A percentile compares a stretch with the other conserved stretches of the same genome.
Conservation (phyloP, 106 monocot genomes). For the Gastrodia elata region DNA sequence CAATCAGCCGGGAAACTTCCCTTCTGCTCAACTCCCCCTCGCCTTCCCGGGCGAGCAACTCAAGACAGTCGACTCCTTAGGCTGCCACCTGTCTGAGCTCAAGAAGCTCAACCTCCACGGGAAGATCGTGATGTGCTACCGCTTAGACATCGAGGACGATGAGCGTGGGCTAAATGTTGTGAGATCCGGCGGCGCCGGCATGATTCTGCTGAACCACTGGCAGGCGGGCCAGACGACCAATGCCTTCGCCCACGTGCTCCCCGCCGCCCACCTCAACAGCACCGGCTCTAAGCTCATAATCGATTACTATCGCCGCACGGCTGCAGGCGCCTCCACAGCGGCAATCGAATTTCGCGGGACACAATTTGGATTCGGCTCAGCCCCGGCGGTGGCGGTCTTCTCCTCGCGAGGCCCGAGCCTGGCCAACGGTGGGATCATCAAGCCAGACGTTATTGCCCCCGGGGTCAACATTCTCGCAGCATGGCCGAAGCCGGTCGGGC, state of each 20-base stretch:
- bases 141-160: neutral
- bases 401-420: constrained; percentile 34
- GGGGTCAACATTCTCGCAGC: constrained; percentile 44
- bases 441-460: constrained; percentile 36
- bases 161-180: neutral
- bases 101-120: neutral
- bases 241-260: constrained; percentile 27
- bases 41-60: neutral
- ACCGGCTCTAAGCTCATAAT: constrained; percentile 8
- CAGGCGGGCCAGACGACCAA: neutral
- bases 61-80: neutral
- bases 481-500: constrained; percentile 21
- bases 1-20: neutral
- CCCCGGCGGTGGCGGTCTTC: constrained; percentile 26
- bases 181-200: constrained; percentile 7
- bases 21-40: constrained; percentile 6
- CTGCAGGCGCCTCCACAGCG: constrained; percentile 20
- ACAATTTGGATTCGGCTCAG: constrained; percentile 13
- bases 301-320: constrained; percentile 7
- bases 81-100: neutral
- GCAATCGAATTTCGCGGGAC: constrained; percentile 26
- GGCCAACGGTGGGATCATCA: constrained; percentile 26
- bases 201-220: constrained; percentile 13
- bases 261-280: constrained; percentile 17
- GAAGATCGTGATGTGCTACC: constrained; percentile 13